Base-by-base conservation (phyloP, 2,329 filamentous ascomycete species). In the Apiospora pterosperma region DNA sequence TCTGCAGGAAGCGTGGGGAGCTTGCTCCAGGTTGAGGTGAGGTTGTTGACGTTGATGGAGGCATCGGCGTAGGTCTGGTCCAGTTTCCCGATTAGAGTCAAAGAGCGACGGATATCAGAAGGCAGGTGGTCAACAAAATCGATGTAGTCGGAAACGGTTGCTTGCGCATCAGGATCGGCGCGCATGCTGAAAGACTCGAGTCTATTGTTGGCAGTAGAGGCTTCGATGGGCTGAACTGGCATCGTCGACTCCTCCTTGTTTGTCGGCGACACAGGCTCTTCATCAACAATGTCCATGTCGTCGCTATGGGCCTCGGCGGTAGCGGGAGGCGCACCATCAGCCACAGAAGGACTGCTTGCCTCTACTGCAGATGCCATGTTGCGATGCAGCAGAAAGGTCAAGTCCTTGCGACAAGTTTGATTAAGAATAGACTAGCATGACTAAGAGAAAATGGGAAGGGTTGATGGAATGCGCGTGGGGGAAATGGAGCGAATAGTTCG, bases 61-160 rank as follows among this genome's bases (percentile, higher is more conserved):
- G 85, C 82, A 60, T 87, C 78, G n/a, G 78, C 74, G 69, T 90
- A 88, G 19, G 76, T 80, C 67, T 84, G 74, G 74, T 90, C 88
- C 62, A 91, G 86, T 68, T 89, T 84, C 62, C 85, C 84, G 66
- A 91, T 88, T 41, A 90, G 80, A 4, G 86, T 89, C 55, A 91
- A 78, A 28, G 88, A 90, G 64, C 89, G 86, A 67, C 84, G 80
- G 71, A 91, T 84, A 72, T 91, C 89, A 61, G 88, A 86, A 12
- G 88, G 88, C 1, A 91, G 83, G 75, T 90, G 89, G 75, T 91
- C 89, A 69, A 87, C 90, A 69, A 88, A 88, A 73, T 90, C 88
- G 74, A 90, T 84, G 73, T 90, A 90, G 75, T 90, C 88, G 66
- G 86, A 89, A 21, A 90, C 84, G n/a, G 88, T 90, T 7, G 88